Percentiles rank a stretch among this genome's conserved stretches.
Evolutionary conservation across 495 filamentous ascomycete genomes (phyloP).

Genomic region (Patellaria atrata): DNA sequence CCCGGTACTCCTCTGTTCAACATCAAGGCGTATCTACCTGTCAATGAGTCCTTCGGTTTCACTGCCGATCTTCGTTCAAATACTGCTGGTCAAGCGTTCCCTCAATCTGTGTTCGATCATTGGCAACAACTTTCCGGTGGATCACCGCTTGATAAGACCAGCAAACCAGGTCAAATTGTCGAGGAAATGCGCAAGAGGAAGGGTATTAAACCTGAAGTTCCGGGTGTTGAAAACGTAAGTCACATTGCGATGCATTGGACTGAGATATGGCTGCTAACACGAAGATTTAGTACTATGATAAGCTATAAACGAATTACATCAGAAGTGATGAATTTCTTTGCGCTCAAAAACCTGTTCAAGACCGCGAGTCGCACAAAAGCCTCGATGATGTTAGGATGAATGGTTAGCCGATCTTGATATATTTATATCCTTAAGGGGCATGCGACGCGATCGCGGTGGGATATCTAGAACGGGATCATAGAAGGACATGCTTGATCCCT

Average conservation of each 20-base stretch:
- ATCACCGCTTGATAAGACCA: slow-evolving; percentile 71
- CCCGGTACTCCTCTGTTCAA: slow-evolving; percentile 98
- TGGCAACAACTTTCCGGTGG: slow-evolving; percentile 93
- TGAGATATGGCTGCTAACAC: slow-evolving; percentile 35
- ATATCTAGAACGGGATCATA: too few species aligned
- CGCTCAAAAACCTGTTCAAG: too few species aligned
- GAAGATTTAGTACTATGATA: slow-evolving; percentile 80
- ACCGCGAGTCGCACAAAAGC: too few species aligned
- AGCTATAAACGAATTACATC: slow-evolving; percentile 52
- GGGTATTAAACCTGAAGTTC: slow-evolving; percentile 93
- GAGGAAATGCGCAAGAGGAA: slow-evolving; percentile 93
- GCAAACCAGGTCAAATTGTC: slow-evolving; percentile 76
- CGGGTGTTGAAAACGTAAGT: slow-evolving; percentile 87
- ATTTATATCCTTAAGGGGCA: too few species aligned
- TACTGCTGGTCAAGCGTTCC: slow-evolving; percentile 97
- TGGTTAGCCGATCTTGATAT: too few species aligned
- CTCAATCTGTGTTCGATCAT: slow-evolving; percentile 96
- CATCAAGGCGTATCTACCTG: slow-evolving; percentile 97
- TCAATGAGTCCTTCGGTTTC: slow-evolving; percentile 99
- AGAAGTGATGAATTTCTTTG: slow-evolving; percentile 23
- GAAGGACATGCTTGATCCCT: slow-evolving; percentile 12
- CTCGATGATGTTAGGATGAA: too few species aligned
- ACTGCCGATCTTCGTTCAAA: slow-evolving; percentile 85
- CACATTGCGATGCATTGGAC: neutral
- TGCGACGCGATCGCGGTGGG: too few species aligned